Evolutionary conservation across 192 early-diverging fungal genomes (phyloP).

Genomic region (Phycomyces nitens): DNA sequence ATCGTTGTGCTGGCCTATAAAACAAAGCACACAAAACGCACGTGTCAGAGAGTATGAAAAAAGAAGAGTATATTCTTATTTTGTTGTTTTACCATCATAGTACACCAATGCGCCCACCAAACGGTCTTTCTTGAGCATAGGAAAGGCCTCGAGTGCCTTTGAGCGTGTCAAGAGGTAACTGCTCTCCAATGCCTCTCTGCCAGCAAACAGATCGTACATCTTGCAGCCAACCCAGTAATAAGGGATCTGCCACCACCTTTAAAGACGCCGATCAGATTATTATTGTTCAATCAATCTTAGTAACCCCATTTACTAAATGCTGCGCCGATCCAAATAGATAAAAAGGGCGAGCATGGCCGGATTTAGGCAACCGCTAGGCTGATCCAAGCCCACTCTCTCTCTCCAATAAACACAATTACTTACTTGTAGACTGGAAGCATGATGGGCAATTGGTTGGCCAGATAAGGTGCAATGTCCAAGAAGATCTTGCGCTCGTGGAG

Average conservation of each 20-base stretch:
- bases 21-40: background rate
- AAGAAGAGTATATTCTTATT: constrained; percentile 3
- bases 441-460: constrained; percentile 89
- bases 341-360: no score
- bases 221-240: constrained; percentile 96
- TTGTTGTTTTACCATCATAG: constrained; percentile 73
- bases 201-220: constrained; percentile 87
- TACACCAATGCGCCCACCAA: constrained; percentile 94
- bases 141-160: constrained; percentile 92
- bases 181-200: constrained; percentile 72
- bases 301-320: background rate
- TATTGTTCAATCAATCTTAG: background rate
- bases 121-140: constrained; percentile 86
- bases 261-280: background rate
- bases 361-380: no score
- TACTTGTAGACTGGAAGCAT: constrained; percentile 92
- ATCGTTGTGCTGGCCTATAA: constrained; percentile 89
- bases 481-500: constrained; percentile 93
- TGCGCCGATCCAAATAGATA: no score
- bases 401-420: no score
- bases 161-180: constrained; percentile 81
- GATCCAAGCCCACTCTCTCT: no score
- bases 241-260: constrained; percentile 91
- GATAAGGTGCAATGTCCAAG: constrained; percentile 93
- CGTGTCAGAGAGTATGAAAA: background rate